Conservation (phyloP, 192 early-diverging fungal species). For the Oehlia diaphana region DNA sequence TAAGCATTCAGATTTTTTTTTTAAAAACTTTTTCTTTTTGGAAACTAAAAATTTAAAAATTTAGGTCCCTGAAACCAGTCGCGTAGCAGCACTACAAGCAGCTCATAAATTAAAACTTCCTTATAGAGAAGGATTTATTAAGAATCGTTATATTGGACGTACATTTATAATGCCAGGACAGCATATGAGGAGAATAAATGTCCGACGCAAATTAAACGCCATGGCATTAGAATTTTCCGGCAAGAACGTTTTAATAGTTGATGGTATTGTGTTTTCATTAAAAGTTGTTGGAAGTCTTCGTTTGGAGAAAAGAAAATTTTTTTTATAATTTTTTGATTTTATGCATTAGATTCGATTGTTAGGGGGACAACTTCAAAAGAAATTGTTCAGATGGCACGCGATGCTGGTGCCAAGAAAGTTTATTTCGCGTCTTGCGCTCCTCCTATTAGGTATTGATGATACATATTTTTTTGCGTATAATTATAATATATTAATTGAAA, state of each 20-base stretch:
- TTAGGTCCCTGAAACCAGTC: slow-evolving; percentile 92
- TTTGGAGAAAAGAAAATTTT: slow-evolving; percentile 9
- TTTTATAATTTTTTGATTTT: not conserved
- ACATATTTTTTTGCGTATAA: not conserved
- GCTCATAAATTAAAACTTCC: slow-evolving; percentile 85
- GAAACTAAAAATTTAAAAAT: not conserved
- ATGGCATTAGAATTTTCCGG: slow-evolving; percentile 96
- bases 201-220: slow-evolving; percentile 96
- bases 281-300: not conserved
- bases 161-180: slow-evolving; percentile 99
- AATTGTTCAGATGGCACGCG: slow-evolving; percentile 99
- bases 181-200: slow-evolving; percentile 83
- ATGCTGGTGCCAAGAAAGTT: slow-evolving; percentile 97
- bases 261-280: slow-evolving; percentile 56
- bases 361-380: slow-evolving; percentile 98
- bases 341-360: slow-evolving; percentile 87
- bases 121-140: slow-evolving; percentile 99
- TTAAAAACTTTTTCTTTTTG: not conserved
- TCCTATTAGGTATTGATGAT: slow-evolving; percentile 63
- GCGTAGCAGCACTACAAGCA: slow-evolving; percentile 93
- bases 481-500: slow-evolving; percentile 28
- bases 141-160: slow-evolving; percentile 98
- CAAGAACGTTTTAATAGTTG: slow-evolving; percentile 97
- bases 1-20: slow-evolving; percentile 39
- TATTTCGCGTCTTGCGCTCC: slow-evolving; percentile 99